phyloP scores from a whole-genome alignment of 2,329 filamentous ascomycete species.

The Penicillium sp. region DNA sequence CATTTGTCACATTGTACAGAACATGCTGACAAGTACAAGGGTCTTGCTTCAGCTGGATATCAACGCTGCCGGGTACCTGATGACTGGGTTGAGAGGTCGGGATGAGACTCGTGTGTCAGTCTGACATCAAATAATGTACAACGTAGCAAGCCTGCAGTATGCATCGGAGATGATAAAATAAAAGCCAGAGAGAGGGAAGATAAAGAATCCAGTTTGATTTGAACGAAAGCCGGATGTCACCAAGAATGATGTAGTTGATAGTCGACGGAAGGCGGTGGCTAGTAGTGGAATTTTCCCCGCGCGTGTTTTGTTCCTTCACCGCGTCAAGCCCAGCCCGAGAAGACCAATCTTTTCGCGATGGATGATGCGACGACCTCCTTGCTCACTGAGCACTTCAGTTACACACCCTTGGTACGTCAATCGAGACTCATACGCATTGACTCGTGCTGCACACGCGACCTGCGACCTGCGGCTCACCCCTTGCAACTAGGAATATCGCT shows the following conservation, averaged over 20 bases:
- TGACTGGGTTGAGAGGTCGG: slow-evolving; percentile 3
- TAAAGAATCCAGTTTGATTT: not conserved
- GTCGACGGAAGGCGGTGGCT: slow-evolving; percentile 20
- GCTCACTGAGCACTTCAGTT: slow-evolving; percentile 92
- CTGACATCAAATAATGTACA: slow-evolving; percentile 5
- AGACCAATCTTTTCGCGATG: slow-evolving; percentile 33
- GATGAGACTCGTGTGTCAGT: slow-evolving; percentile 1
- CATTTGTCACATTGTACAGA: not conserved
- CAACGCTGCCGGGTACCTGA: slow-evolving; percentile 8
- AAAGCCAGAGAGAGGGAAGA: not conserved
- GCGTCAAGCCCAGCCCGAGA: slow-evolving; percentile 11
- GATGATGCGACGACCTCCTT: slow-evolving; percentile 57
- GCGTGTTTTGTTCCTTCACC: slow-evolving; percentile 21
- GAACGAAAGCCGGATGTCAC: not conserved
- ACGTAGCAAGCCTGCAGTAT: not conserved
- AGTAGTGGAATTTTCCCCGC: slow-evolving; percentile 10
- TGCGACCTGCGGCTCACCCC: slow-evolving; percentile 4
- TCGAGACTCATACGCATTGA: not conserved
- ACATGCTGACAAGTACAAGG: not conserved
- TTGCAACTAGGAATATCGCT: slow-evolving; percentile 18
- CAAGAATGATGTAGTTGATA: slow-evolving; percentile 12
- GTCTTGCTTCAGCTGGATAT: slow-evolving; percentile 4
- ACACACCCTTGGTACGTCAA: slow-evolving; percentile 77
- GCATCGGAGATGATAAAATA: not conserved
- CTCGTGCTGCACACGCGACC: not conserved